phyloP scores from a whole-genome alignment of 441 rosid species.

The Adansonia grandidieri region DNA sequence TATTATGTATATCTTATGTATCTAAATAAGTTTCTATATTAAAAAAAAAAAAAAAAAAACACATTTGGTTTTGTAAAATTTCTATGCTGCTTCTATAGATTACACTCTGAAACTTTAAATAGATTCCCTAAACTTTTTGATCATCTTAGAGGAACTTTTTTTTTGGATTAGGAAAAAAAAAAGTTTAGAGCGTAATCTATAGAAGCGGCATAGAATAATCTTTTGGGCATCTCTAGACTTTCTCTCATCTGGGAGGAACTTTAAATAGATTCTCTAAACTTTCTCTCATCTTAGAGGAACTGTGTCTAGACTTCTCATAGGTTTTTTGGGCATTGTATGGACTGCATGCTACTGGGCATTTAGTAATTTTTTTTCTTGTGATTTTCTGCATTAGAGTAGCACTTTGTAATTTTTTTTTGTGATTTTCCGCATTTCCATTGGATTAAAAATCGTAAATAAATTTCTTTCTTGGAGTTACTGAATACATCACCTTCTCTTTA shows the following conservation, averaged over 20 bases:
- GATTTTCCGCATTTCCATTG: conserved; percentile 20
- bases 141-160: conserved; percentile 10
- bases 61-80: conserved; percentile 2
- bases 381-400: not conserved
- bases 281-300: conserved; percentile 9
- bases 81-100: not conserved
- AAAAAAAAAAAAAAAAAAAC: not conserved
- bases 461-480: conserved; percentile 19
- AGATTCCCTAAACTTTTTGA: conserved; percentile 2
- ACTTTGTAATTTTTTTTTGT: not conserved
- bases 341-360: conserved; percentile 14
- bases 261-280: not conserved
- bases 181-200: too few relatives aligned
- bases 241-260: not conserved
- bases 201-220: too few relatives aligned
- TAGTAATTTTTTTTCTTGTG: not conserved
- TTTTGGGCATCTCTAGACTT: too few relatives aligned
- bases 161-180: too few relatives aligned
- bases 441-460: not conserved
- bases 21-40: conserved; percentile 13
- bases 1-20: not conserved
- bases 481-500: conserved; percentile 27
- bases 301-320: conserved; percentile 4
- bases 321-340: not conserved
- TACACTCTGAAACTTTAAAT: not conserved